Evolutionary conservation across 148 eudicot genomes (phyloP).

Genomic region (Salicornia ramosissima): DNA sequence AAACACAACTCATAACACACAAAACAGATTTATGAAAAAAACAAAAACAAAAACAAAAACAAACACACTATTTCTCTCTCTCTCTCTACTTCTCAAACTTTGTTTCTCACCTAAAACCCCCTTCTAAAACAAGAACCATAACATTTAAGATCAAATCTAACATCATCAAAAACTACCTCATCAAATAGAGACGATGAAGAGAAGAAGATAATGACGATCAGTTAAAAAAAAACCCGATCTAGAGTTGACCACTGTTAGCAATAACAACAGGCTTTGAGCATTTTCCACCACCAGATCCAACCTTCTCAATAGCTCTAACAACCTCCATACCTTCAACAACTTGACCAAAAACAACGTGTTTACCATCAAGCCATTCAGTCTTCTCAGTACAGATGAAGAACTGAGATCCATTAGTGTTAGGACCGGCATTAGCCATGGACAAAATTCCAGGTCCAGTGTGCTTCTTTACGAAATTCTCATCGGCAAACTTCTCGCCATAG

Average conservation of each 20-base stretch:
- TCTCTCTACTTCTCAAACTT: conserved; percentile 9
- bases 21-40: neutral
- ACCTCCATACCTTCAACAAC: conserved; percentile 57
- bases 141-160: neutral
- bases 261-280: conserved; percentile 37
- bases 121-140: no score
- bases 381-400: conserved; percentile 58
- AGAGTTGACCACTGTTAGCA: conserved; percentile 43
- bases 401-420: conserved; percentile 56
- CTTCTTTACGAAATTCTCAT: conserved; percentile 61
- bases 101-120: conserved; percentile 5
- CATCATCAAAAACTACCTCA: neutral
- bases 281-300: conserved; percentile 39
- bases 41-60: neutral
- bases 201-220: neutral
- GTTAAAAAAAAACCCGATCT: neutral
- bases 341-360: conserved; percentile 53
- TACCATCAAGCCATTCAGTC: conserved; percentile 58
- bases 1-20: neutral
- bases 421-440: conserved; percentile 62
- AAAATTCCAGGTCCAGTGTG: conserved; percentile 58
- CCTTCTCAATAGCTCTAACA: conserved; percentile 46
- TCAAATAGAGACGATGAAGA: neutral
- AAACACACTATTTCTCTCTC: neutral
- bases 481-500: conserved; percentile 49